Evolutionary conservation across 495 filamentous ascomycete genomes (phyloP), one percentile per base, ranked within the genome.

Genomic region (Penicillium canescens): DNA sequence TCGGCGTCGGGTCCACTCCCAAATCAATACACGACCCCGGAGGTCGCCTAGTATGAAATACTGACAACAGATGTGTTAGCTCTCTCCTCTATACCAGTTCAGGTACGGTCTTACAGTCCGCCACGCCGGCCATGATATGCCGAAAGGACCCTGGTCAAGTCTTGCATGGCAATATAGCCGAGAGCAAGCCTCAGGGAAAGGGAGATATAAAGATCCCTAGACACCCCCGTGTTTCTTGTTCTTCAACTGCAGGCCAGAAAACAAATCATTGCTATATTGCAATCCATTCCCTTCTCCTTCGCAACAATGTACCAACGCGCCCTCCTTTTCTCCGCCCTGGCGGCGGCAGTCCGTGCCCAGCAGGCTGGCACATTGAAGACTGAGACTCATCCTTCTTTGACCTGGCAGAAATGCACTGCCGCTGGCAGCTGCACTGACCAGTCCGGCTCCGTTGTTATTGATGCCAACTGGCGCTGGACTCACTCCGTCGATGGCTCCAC

Each of bases 401-500:
- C 74, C 51, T 84, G 80, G 68, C 68, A 76, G 54, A 79, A 73
- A 42, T 89, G 85, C 66, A 75, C 77, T 11, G 67, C 59, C 31
- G 54, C 56, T 26, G 78, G 70, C 33, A 80, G 75, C 42, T 88
- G 85, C 71, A 75, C 75, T 23, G 68, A 71, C 33, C 63, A 74
- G 45, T 55, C 67, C 23, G 82, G 79, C 43, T 78, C 75, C 26
- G 67, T 90, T 43, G 82, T 84, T 28, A 71, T 88, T 35, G 86
- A 90, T 66, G 65, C 84, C 53, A 86, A 85, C 65, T 88, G 84
- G 78, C 78, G 84, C 21, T 84, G 81, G 81, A 61, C 84, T 23
- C 84, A 86, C 57, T 66, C 68, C 1, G 71, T 67, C 14, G 64
- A 67, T 34, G 73, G 75, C 44, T 82, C 68, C 58, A 80, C 76